phyloP scores from a whole-genome alignment of 345 rosid genomes.

The Mangifera indica region DNA sequence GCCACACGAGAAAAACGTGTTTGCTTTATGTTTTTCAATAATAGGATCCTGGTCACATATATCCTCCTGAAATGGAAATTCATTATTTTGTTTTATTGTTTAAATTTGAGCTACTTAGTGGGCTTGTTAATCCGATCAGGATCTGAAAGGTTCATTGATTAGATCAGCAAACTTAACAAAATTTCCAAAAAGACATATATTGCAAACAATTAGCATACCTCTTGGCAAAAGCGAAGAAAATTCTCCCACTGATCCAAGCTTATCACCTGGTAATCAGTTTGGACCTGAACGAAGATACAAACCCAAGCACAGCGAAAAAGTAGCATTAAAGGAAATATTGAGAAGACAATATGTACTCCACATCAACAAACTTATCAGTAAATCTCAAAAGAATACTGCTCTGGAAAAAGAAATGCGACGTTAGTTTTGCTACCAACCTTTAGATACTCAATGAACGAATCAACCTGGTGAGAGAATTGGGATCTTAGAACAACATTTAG shows the following conservation, averaged over 20 bases:
- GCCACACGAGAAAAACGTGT: too few species aligned
- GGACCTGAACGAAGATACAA: slow-evolving; percentile 38
- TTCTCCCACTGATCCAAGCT: slow-evolving; percentile 54
- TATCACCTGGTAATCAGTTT: slow-evolving; percentile 52
- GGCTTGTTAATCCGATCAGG: too few species aligned
- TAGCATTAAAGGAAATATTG: neutral
- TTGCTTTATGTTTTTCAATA: too few species aligned
- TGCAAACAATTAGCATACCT: slow-evolving; percentile 32
- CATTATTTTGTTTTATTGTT: too few species aligned
- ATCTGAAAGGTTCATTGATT: too few species aligned
- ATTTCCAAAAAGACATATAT: too few species aligned
- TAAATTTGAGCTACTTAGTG: too few species aligned
- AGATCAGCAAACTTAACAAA: too few species aligned
- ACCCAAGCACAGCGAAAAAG: neutral
- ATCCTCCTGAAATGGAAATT: too few species aligned
- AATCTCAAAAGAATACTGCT: neutral
- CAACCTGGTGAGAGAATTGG: slow-evolving; percentile 35
- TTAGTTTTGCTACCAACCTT: slow-evolving; percentile 29
- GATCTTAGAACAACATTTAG: slow-evolving; percentile 45
- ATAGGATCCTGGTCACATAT: too few species aligned
- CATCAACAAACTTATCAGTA: neutral
- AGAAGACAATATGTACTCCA: neutral
- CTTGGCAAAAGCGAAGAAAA: slow-evolving; percentile 52
- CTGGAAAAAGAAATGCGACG: neutral
- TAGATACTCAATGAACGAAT: slow-evolving; percentile 42